These are phyloP conservation scores for Nicotiana knightiana DNA, from an alignment of 257 asterid genomes.

Conservation along the genomic window DNA sequence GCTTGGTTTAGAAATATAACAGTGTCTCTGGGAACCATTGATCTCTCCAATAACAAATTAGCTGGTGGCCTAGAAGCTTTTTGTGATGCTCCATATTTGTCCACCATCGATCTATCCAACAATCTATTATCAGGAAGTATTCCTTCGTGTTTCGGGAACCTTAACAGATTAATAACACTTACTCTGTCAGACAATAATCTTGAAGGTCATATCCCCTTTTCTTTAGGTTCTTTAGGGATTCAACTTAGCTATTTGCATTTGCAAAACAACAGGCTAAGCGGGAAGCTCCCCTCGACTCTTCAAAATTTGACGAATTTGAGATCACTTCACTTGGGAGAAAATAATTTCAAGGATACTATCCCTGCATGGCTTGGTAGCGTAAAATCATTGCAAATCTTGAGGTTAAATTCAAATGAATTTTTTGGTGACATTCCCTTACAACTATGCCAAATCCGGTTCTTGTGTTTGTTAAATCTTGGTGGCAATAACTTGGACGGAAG, in stretches of 20 bases:
- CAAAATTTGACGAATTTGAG: not conserved
- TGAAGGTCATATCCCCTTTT: not conserved
- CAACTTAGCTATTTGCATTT: not conserved
- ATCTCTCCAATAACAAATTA: not conserved
- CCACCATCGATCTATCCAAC: not conserved
- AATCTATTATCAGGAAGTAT: not conserved
- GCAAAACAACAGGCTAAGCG: not conserved
- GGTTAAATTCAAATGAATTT: not conserved
- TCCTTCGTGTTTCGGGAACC: not conserved
- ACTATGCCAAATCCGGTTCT: not conserved
- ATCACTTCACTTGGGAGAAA: not conserved
- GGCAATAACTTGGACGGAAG: not conserved
- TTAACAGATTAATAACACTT: not conserved
- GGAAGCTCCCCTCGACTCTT: not conserved
- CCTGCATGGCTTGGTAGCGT: conserved; percentile 2
- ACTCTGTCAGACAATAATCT: not conserved
- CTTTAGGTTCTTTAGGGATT: conserved; percentile 1
- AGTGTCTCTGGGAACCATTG: not conserved
- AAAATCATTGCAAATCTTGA: not conserved
- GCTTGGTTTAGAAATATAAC: not conserved
- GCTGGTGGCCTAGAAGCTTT: not conserved
- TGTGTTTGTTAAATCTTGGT: not conserved
- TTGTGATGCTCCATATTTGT: not conserved
- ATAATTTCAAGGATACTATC: not conserved
- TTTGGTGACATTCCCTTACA: not conserved